Evolutionary conservation across 129 eudicot genomes (phyloP).

Genomic region (Apium graveolens): DNA sequence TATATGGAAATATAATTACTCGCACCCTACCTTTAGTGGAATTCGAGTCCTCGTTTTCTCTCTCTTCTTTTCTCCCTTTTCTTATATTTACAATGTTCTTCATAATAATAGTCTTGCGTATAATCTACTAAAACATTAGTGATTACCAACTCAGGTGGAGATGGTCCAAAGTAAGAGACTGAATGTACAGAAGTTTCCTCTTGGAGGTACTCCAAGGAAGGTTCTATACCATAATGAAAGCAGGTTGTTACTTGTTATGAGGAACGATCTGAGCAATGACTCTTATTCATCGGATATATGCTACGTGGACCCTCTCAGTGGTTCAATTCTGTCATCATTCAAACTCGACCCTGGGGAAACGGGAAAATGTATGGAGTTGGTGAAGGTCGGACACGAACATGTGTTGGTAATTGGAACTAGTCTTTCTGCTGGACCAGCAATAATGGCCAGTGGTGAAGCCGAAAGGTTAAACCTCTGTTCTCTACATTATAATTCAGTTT

Average conservation of each 20-base stretch:
- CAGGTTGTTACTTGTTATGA: conserved; percentile 70
- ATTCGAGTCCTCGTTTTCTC: background rate
- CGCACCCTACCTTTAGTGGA: background rate
- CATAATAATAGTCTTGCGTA: background rate
- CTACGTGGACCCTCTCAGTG: conserved; percentile 83
- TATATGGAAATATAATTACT: background rate
- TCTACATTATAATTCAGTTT: too few relatives aligned
- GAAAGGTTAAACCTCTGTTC: conserved; percentile 49
- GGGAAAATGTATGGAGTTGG: conserved; percentile 84
- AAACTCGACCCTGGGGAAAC: conserved; percentile 83
- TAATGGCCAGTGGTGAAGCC: conserved; percentile 99
- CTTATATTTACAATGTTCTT: background rate
- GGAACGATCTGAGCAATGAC: conserved; percentile 72
- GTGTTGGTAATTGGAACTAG: conserved; percentile 92
- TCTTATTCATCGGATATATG: conserved; percentile 81
- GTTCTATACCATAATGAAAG: conserved; percentile 83
- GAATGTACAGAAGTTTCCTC: conserved; percentile 92
- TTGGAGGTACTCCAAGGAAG: conserved; percentile 92
- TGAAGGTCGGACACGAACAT: conserved; percentile 67
- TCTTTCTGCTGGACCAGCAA: conserved; percentile 84
- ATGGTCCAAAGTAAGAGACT: conserved; percentile 85
- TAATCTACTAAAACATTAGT: background rate
- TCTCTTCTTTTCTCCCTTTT: background rate
- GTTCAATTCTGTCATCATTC: conserved; percentile 73
- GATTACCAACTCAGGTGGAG: conserved; percentile 57